Evolutionary conservation across 805 yeast genomes (phyloP).

Genomic region (Pichia membranifaciens): DNA sequence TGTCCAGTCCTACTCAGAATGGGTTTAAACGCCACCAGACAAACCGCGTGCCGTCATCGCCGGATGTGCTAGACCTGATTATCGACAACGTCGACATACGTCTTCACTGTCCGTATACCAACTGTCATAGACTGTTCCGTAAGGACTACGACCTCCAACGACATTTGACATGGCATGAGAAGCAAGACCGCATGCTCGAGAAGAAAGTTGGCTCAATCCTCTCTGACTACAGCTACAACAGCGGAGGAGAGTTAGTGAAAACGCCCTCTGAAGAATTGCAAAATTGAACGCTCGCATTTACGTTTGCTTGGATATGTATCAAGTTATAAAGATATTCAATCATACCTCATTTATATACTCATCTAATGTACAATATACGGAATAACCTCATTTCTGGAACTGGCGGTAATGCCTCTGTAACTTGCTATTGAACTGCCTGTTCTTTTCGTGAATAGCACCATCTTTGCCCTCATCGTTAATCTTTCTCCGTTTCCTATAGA

Average conservation of each 20-base stretch:
- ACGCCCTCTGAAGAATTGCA: neutral
- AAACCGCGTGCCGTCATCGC: constrained; percentile 31
- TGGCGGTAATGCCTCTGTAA: constrained; percentile 46
- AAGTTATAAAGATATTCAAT: no score
- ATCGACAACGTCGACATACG: constrained; percentile 33
- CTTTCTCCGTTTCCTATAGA: constrained; percentile 33
- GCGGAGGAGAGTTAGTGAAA: constrained; percentile 12
- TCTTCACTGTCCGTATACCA: constrained; percentile 41
- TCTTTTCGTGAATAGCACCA: constrained; percentile 60
- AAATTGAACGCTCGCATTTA: no score
- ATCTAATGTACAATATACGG: neutral
- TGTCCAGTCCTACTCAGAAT: constrained; percentile 17
- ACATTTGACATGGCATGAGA: constrained; percentile 50
- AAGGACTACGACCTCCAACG: constrained; percentile 43
- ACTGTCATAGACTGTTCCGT: constrained; percentile 50
- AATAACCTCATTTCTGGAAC: neutral
- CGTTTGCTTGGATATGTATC: no score
- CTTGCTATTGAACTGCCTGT: constrained; percentile 68
- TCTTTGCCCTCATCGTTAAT: constrained; percentile 32
- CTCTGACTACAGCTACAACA: constrained; percentile 19
- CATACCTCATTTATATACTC: no score
- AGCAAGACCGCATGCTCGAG: constrained; percentile 15
- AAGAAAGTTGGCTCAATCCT: constrained; percentile 9
- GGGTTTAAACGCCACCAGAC: constrained; percentile 38
- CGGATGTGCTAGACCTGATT: constrained; percentile 28